These are phyloP conservation scores for Coemansia sp. DNA, from an alignment of 371 early-diverging fungal genomes.

Conservation along the genomic window DNA sequence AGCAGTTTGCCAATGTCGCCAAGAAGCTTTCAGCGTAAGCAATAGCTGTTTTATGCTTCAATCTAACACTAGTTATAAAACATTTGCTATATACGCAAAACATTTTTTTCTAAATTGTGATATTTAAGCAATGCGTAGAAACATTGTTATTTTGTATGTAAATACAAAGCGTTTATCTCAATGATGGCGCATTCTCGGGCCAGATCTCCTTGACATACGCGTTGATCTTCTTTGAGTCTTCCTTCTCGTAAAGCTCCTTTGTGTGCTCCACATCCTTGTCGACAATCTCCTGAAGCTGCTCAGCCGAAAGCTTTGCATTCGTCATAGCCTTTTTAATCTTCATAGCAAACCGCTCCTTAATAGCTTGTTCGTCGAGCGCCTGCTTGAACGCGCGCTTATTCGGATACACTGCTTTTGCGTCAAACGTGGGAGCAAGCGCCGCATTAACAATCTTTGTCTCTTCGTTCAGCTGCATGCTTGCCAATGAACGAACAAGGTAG, in stretches of 20 bases:
- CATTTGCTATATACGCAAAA: neutral
- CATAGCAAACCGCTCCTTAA: constrained; percentile 26
- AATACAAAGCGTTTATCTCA: constrained; percentile 3
- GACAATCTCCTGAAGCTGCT: constrained; percentile 39
- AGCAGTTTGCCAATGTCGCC: constrained; percentile 57
- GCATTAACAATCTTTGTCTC: constrained; percentile 35
- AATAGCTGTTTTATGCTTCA: neutral
- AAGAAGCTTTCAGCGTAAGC: constrained; percentile 34
- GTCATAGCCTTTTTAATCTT: constrained; percentile 34
- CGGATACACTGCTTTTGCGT: constrained; percentile 10
- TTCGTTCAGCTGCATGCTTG: constrained; percentile 39
- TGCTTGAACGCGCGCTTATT: constrained; percentile 34
- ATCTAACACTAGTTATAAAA: neutral
- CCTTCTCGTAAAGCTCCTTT: constrained; percentile 15
- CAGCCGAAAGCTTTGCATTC: constrained; percentile 32
- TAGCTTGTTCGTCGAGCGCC: constrained; percentile 26
- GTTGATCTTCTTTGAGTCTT: constrained; percentile 18
- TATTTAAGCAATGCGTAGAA: neutral
- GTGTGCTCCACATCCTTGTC: constrained; percentile 26
- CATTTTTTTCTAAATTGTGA: neutral
- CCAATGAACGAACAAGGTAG: constrained; percentile 40
- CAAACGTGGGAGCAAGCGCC: constrained; percentile 26
- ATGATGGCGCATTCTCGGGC: constrained; percentile 44
- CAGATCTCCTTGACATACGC: constrained; percentile 33
- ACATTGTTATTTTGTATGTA: neutral